Conservation (phyloP, 441 rosid genomes). For the Mallotus repandus region DNA sequence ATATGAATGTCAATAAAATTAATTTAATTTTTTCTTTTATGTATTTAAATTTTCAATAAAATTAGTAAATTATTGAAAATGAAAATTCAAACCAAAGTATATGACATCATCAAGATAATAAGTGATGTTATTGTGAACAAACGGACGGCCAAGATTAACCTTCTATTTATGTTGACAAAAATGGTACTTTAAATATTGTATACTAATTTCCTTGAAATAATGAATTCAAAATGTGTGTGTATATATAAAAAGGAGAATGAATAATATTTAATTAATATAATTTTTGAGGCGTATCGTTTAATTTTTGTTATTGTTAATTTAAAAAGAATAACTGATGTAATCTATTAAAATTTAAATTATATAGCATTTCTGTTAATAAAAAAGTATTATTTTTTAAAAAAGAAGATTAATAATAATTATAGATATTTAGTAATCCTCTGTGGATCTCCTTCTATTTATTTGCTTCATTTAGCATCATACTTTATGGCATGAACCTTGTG, state of each 20-base stretch:
- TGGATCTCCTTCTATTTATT: slow-evolving; percentile 30
- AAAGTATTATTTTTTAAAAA: no score
- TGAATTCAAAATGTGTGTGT: no score
- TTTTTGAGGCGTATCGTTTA: no score
- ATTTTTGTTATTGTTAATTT: no score
- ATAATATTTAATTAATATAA: neutral
- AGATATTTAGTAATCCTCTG: slow-evolving; percentile 9
- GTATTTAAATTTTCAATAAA: neutral
- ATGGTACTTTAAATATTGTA: neutral
- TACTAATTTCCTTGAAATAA: no score
- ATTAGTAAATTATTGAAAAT: neutral
- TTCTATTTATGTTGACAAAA: neutral
- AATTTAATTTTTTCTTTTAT: neutral
- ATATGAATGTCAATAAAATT: neutral
- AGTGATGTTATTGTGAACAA: neutral
- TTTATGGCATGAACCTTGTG: slow-evolving; percentile 31
- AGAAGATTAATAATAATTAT: neutral
- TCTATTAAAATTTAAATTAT: no score
- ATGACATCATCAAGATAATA: slow-evolving; percentile 8
- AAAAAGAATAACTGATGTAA: no score
- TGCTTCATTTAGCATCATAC: slow-evolving; percentile 2
- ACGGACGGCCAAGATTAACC: slow-evolving; percentile 6
- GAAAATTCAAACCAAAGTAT: no score
- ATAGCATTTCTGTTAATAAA: no score
- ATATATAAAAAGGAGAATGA: neutral